Conservation (phyloP, 192 early-diverging fungal genomes). For the Rhizoclosmatium sp. region DNA sequence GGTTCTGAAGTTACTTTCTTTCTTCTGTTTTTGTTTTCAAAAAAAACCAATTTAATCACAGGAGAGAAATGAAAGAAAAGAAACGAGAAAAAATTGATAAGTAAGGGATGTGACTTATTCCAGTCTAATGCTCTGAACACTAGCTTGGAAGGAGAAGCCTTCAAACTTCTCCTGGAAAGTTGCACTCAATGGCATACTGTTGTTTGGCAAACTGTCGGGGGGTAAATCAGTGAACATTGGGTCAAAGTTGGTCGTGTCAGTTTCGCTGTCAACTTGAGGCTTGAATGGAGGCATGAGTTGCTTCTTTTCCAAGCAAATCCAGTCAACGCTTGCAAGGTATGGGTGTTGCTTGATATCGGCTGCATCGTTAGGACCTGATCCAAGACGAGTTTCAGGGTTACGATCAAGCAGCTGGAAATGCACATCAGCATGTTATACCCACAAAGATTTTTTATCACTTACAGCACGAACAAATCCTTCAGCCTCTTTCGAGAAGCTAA, state of each 20-base stretch:
- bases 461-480: constrained; percentile 57
- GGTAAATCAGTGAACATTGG: constrained; percentile 61
- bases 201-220: constrained; percentile 55
- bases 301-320: constrained; percentile 68
- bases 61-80: not conserved
- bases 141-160: constrained; percentile 53
- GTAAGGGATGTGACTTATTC: not conserved
- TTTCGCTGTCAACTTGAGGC: constrained; percentile 63
- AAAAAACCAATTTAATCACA: not conserved
- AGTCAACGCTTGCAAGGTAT: constrained; percentile 71
- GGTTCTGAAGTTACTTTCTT: not conserved
- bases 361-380: constrained; percentile 63
- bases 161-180: constrained; percentile 60
- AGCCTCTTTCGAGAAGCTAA: constrained; percentile 51
- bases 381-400: constrained; percentile 68
- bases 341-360: constrained; percentile 70
- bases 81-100: not conserved
- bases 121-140: constrained; percentile 25
- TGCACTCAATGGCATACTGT: constrained; percentile 50
- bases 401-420: constrained; percentile 62
- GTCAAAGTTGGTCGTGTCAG: constrained; percentile 62
- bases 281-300: constrained; percentile 73
- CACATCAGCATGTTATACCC: not conserved
- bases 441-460: constrained; percentile 4
- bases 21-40: not conserved